Percentiles rank a stretch among this genome's conserved stretches.
phyloP scores from a whole-genome alignment of 2,329 filamentous ascomycete species.

The Teratosphaeria pseudoeucalypti region DNA sequence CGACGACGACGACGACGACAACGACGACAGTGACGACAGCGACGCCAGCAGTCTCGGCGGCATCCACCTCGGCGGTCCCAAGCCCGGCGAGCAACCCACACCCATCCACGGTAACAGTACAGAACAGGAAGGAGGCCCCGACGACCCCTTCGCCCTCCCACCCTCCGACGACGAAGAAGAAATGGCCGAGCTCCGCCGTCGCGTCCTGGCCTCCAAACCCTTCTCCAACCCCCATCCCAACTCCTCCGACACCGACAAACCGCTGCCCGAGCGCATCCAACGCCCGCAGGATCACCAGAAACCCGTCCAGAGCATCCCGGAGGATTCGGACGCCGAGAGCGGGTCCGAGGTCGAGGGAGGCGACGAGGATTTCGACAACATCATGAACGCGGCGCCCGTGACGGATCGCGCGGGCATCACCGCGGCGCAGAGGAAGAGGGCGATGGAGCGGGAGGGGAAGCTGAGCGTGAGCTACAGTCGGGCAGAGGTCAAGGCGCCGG shows the following conservation, averaged over 20 bases:
- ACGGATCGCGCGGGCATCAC: constrained; percentile 73
- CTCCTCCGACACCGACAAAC: constrained; percentile 24
- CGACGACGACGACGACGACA: constrained; percentile 27
- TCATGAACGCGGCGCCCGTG: constrained; percentile 82
- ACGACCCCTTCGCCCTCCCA: constrained; percentile 68
- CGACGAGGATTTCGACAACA: constrained; percentile 78
- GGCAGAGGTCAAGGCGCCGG: constrained; percentile 38
- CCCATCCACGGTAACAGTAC: constrained; percentile 32
- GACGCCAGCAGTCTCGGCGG: constrained; percentile 26
- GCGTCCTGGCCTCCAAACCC: constrained; percentile 82
- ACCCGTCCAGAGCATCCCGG: constrained; percentile 24
- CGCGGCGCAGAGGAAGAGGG: constrained; percentile 48
- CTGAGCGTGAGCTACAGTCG: constrained; percentile 40
- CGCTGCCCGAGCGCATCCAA: constrained; percentile 50
- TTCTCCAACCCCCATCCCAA: constrained; percentile 52
- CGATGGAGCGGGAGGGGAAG: constrained; percentile 34
- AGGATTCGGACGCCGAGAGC: constrained; percentile 57
- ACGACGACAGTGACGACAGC: constrained; percentile 34
- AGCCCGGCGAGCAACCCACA: constrained; percentile 43
- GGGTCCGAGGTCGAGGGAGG: constrained; percentile 57
- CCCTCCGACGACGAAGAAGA: constrained; percentile 71
- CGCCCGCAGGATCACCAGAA: constrained; percentile 43
- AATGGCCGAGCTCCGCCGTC: constrained; percentile 84
- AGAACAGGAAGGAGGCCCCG: constrained; percentile 41
- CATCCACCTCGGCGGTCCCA: constrained; percentile 25